phyloP scores from a whole-genome alignment of 78 protist genomes.

The Guillardia theta region DNA sequence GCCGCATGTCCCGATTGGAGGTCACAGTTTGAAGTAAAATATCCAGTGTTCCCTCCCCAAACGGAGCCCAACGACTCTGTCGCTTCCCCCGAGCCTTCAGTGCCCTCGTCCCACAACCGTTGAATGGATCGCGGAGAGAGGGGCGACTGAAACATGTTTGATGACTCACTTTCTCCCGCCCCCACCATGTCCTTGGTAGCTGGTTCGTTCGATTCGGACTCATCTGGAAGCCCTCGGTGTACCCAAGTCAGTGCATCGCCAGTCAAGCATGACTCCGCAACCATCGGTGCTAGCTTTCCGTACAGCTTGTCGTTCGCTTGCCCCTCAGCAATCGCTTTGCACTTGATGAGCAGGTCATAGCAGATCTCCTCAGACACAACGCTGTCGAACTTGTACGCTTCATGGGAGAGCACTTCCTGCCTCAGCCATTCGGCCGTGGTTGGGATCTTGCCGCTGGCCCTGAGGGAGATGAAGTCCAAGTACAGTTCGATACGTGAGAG shows the following conservation, averaged over 20 bases:
- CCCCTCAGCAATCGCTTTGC: neutral
- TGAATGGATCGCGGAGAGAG: too few relatives aligned
- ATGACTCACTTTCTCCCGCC: too few relatives aligned
- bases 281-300: neutral
- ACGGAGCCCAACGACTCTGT: too few relatives aligned
- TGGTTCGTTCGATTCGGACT: too few relatives aligned
- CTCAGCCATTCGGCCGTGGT: slow-evolving; percentile 78
- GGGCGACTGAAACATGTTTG: too few relatives aligned
- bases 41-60: too few relatives aligned
- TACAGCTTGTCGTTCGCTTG: neutral
- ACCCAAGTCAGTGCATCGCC: neutral
- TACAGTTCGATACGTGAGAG: neutral
- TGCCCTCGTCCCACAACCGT: too few relatives aligned
- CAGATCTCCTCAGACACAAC: slow-evolving; percentile 66
- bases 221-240: neutral
- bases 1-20: too few relatives aligned
- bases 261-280: neutral
- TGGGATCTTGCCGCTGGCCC: slow-evolving; percentile 59
- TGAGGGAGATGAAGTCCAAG: slow-evolving; percentile 28
- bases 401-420: slow-evolving; percentile 68
- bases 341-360: slow-evolving; percentile 62
- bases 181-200: too few relatives aligned
- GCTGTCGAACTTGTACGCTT: slow-evolving; percentile 77
- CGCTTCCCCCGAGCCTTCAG: too few relatives aligned
- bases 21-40: too few relatives aligned